Evolutionary conservation across 805 yeast species (phyloP).

Genomic region (Saturnispora sekii): DNA sequence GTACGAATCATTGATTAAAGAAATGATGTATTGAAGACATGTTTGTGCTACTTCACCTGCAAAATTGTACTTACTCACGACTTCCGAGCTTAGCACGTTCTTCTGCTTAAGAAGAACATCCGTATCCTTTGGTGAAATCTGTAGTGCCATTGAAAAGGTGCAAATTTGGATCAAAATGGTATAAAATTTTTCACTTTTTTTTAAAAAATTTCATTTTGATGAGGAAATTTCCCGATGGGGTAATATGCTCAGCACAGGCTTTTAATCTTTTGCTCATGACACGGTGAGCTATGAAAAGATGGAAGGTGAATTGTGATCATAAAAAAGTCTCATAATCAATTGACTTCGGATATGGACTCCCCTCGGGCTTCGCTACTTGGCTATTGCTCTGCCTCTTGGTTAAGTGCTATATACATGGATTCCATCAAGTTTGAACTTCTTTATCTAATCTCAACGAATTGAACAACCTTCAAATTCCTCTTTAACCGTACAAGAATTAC

Average conservation of each 20-base stretch:
- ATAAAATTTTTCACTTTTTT: conserved; percentile 3
- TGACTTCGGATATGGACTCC: too few relatives aligned
- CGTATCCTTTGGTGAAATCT: conserved; percentile 66
- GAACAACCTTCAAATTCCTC: neutral
- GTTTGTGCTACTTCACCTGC: conserved; percentile 90
- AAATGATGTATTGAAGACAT: conserved; percentile 54
- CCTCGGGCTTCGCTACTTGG: too few relatives aligned
- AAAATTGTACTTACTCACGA: conserved; percentile 71
- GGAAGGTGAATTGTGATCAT: too few relatives aligned
- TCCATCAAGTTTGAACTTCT: neutral
- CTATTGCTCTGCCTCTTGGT: too few relatives aligned
- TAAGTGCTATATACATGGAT: too few relatives aligned
- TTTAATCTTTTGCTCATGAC: neutral
- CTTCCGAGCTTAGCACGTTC: conserved; percentile 52
- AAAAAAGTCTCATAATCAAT: too few relatives aligned
- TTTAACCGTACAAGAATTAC: neutral
- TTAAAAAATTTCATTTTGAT: neutral
- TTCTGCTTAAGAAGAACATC: conserved; percentile 62
- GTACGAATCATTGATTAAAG: conserved; percentile 63
- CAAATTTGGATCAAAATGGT: neutral
- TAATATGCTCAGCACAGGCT: neutral
- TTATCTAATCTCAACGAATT: neutral
- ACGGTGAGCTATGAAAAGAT: too few relatives aligned
- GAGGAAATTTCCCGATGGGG: neutral
- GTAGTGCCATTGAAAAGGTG: conserved; percentile 48